Base-by-base conservation (phyloP, 2,329 filamentous ascomycete species). In the Curvularia sp. region DNA sequence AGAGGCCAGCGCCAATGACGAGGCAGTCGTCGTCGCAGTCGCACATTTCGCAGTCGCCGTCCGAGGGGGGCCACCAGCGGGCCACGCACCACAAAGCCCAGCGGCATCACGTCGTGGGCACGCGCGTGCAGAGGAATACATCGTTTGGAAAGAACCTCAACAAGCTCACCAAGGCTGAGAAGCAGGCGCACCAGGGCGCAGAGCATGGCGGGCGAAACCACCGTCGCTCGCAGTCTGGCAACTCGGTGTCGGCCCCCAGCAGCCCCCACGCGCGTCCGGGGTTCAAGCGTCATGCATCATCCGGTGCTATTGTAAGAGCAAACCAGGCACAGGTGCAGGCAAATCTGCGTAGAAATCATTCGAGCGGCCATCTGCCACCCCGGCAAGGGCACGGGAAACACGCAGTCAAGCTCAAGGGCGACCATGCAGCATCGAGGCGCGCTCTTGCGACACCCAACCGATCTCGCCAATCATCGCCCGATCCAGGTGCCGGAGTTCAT, bases 351-450 rank as follows among this genome's bases (percentile, higher is more conserved):
- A 78, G 77, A 65, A 80, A 79, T 60, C 73, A 78, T 57, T 81
- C 79, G 28, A 81, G 81, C 68, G 78, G 80, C 15, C 79, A 82
- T 58, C 73, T 83, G 50, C 72, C 78, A 30, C 74, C 78, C 33
- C 74, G 79, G 18, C 70, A 78, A 52, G 72, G 71, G 20, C 77
- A 75, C 31, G 69, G 72, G 4, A 79, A 79, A 68, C 77, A 77
- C 57, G 60, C 78, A 28, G 67, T 74, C 33, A 77, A 78, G 67
- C 56, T 73, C 30, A 76, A 75, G 65, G 72, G 70, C 58, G 70
- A 75, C 48, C 58, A 70, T 26, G 68, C 72, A 28, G 61, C 66
- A 26, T 62, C 60, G 1, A 74, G 72, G 70, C 71, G 67, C 49
- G 70, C 71, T 22, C 66, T 75, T 47, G 62, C 68, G 22, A 65